A percentile compares a stretch with the other conserved stretches of the same genome.
phyloP scores from a whole-genome alignment of 306 rosid genomes.

The Fagus sylvatica region DNA sequence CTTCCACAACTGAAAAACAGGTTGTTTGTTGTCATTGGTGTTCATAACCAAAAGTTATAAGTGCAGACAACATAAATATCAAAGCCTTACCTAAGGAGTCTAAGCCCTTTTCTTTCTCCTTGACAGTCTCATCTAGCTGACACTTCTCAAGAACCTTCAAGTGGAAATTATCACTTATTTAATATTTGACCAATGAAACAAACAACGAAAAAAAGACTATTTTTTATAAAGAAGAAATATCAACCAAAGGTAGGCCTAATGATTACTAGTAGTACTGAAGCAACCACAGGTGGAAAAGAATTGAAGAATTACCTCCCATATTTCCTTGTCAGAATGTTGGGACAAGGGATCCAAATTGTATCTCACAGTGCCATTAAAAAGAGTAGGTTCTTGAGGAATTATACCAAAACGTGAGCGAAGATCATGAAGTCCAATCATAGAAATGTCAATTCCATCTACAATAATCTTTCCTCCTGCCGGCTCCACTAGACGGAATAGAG shows the following conservation, averaged over 20 bases:
- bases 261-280: neutral
- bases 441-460: constrained; percentile 68
- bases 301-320: constrained; percentile 60
- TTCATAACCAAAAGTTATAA: too few relatives aligned
- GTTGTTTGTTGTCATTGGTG: neutral
- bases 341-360: constrained; percentile 65
- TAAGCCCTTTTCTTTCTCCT: constrained; percentile 38
- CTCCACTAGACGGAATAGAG: constrained; percentile 69
- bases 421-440: constrained; percentile 72
- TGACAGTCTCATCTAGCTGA: constrained; percentile 45
- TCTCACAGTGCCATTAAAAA: constrained; percentile 60
- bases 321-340: constrained; percentile 53
- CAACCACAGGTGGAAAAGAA: constrained; percentile 4
- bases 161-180: neutral
- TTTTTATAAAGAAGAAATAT: neutral
- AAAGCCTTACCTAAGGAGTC: constrained; percentile 37
- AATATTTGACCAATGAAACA: neutral
- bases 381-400: constrained; percentile 85
- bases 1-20: neutral
- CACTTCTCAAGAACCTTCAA: constrained; percentile 51
- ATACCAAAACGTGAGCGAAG: constrained; percentile 64
- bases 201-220: neutral
- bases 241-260: neutral
- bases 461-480: constrained; percentile 59
- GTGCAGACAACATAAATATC: neutral